Evolutionary conservation across 225 moss, liverwort and hornwort species (phyloP), one percentile per base, ranked within the genome.

Genomic region (Bryoerythrophyllum caledonicum): DNA sequence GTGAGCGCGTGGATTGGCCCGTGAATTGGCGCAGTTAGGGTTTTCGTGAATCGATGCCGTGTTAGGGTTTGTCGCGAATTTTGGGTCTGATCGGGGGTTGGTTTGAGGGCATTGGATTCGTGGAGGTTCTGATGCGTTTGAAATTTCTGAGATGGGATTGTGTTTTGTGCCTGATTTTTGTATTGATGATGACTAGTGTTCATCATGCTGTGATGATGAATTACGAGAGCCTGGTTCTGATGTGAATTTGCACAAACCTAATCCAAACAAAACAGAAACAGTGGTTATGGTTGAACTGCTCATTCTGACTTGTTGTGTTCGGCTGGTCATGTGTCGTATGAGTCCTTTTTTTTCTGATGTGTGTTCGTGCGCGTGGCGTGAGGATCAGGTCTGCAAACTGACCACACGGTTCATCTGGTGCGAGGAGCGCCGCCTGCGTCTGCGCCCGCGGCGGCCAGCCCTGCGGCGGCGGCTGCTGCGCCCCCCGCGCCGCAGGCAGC

Each of bases 371-470:
- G 6, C 13, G 14, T 76, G n/a, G n/a, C n/a, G 66, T 24, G 49
- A 44, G 81, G 15, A 51, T 75, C 87, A 99, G 99, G 99, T 56
- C 73, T 99, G 85, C 95, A 99, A 71, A 86, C 79, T 63, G 99
- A 99, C 24, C 99, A 99, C 70, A 99, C 95, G 14, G 99, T 99
- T 60, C 99, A 99, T 79, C 78, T 99, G 67, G 99, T 99, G 14
- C 85, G 99, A 58, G 99, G 99, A 73, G 93, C 95, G 75, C 89
- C 99, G 46, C 65, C 89, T 28, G 83, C 89, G 40, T 76, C 83
- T 25, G 5, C 80, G 3, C 72, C 83, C 4, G 71, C 75, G 25
- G 34, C 65, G 24, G 82, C 74, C 70, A 61, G 73, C 11, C 67
- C 83, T 20, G 77, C 81, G 54, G 49, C 79, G 20, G 0, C 79